Base-by-base conservation (phyloP, 305 asterid genomes). In the Solanum hybrid region DNA sequence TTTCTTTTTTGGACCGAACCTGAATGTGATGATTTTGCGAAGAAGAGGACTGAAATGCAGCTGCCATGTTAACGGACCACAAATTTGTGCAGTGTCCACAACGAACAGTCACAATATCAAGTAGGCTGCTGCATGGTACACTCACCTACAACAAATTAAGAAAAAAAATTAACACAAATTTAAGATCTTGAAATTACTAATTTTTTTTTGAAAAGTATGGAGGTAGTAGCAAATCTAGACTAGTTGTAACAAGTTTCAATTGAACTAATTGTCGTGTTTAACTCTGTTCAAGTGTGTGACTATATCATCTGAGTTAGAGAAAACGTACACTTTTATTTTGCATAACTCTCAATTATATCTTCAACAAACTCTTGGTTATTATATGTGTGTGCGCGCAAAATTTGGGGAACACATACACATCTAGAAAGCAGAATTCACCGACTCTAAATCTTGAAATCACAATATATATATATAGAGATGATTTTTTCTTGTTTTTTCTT, bases 61-160 rank as follows among this genome's bases (percentile, higher is more conserved):
- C 95, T 36, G 98, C 99, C 99, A 96, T 96, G 86, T 96, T 96
- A 40, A 96, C 99, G 89, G 94, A 93, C 98, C 98, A 96, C 77
- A 96, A 91, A 92, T 95, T 95, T 71, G 96, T 82, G 90, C 99
- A 96, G 95, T 96, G 99, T 33, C 99, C 99, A 86, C 99, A 96
- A 91, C 98, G 95, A 90, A 96, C 98, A 73, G 99, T 96, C 98
- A 96, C 99, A 3, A 93, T 93, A 87, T 96, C 99, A 76, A 92
- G 91, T 93, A 95, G 92, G 94, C 94, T 95, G 81, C 93, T 95
- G 97, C 98, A 95, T 94, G 99, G 99, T 87, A 96, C 99, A 92
- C 98, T 95, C 92, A 96, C 99, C 99, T 96, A 93, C 90, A 69
- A 28, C 89, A n/a, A 83, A 81, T 28, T 11, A 26, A 51, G 13